These are phyloP conservation scores for Cronartium quercuum DNA, from an alignment of 1,284 basidiomycete genomes.

Conservation along the genomic window DNA sequence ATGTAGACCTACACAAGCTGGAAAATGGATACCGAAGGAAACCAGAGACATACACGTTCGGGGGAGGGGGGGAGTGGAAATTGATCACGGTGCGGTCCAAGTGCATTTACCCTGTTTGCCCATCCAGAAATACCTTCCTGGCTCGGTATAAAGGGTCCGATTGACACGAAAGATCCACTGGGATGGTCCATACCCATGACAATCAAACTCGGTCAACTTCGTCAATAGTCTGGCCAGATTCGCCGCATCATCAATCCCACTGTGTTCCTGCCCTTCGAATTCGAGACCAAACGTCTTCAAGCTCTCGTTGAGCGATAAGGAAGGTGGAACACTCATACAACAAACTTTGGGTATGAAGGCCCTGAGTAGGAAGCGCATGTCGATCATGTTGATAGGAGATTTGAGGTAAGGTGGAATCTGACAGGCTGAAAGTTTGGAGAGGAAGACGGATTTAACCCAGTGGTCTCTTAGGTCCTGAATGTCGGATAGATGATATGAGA, in stretches of 20 bases:
- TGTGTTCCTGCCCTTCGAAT: slow-evolving; percentile 32
- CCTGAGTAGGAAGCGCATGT: slow-evolving; percentile 16
- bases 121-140: slow-evolving; percentile 36
- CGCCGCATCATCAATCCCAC: slow-evolving; percentile 30
- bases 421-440: slow-evolving; percentile 50
- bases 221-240: slow-evolving; percentile 20
- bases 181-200: background rate
- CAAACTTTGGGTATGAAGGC: slow-evolving; percentile 30
- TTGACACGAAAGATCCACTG: slow-evolving; percentile 27
- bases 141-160: background rate
- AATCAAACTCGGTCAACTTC: background rate
- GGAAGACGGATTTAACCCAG: slow-evolving; percentile 1
- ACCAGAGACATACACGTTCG: too few species aligned
- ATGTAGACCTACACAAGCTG: too few species aligned
- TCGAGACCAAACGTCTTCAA: slow-evolving; percentile 22
- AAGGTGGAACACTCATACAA: background rate
- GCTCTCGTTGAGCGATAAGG: slow-evolving; percentile 2
- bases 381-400: slow-evolving; percentile 39
- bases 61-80: too few species aligned
- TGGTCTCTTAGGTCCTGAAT: slow-evolving; percentile 48
- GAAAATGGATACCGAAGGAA: too few species aligned
- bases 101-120: slow-evolving; percentile 21
- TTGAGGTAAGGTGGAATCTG: slow-evolving; percentile 49
- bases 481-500: slow-evolving; percentile 47
- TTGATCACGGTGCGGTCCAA: slow-evolving; percentile 22